Conservation (phyloP, 2,329 filamentous ascomycete species). For the Pestalotiopsis sp. region DNA sequence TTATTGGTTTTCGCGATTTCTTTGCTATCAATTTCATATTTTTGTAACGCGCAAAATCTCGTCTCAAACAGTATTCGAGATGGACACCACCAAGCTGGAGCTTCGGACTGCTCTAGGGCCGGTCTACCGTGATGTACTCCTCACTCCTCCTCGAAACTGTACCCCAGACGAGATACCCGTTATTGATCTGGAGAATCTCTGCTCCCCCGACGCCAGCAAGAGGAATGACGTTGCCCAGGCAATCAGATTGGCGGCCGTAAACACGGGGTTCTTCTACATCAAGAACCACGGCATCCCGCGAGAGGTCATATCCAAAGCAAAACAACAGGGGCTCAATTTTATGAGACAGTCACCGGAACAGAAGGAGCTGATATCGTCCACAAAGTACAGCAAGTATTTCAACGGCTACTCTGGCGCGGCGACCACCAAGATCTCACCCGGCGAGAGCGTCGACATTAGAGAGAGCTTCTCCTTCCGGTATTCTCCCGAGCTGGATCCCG, state of each 20-base stretch:
- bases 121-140: slow-evolving; percentile 33
- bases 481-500: slow-evolving; percentile 52
- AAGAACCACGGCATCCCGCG: slow-evolving; percentile 48
- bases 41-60: background rate
- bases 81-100: slow-evolving; percentile 31
- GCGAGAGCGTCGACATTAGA: slow-evolving; percentile 50
- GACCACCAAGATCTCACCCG: slow-evolving; percentile 48
- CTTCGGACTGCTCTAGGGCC: slow-evolving; percentile 33
- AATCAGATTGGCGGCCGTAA: slow-evolving; percentile 47
- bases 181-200: slow-evolving; percentile 49
- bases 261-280: slow-evolving; percentile 59
- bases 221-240: slow-evolving; percentile 40
- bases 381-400: slow-evolving; percentile 40
- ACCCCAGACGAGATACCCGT: slow-evolving; percentile 50
- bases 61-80: background rate
- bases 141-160: slow-evolving; percentile 29
- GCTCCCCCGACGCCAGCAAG: slow-evolving; percentile 35
- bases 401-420: slow-evolving; percentile 49
- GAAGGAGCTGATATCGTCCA: slow-evolving; percentile 41
- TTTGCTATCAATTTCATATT: background rate
- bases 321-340: slow-evolving; percentile 39
- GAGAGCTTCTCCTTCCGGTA: slow-evolving; percentile 56
- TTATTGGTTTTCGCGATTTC: no score
- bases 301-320: slow-evolving; percentile 33
- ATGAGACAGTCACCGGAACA: slow-evolving; percentile 46